Evolutionary conservation across 2,329 filamentous ascomycete genomes (phyloP), one percentile per base, ranked within the genome.

Genomic region (Lachnum nothofagi): DNA sequence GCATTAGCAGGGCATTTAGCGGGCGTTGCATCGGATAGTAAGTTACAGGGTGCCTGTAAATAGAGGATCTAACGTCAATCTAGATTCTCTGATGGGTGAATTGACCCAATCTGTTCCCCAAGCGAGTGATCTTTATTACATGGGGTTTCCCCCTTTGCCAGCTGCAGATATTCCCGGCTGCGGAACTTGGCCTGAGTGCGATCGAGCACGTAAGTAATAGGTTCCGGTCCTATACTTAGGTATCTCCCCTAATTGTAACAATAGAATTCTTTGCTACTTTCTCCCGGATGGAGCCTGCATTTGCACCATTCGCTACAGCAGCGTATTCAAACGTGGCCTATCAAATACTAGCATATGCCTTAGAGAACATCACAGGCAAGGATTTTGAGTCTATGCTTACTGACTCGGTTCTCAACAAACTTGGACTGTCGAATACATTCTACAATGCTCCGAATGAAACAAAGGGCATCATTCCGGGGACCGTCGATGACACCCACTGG

Each of bases 1-100:
- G 42, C 45, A 24, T 41, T 57, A 24, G 46, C 52, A 16, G 49
- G 46, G 38, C 48, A 54, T 24, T 42, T 52, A 33, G 48, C 52
- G 38, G 50, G 54, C 5, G 39, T 49, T 23, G 42, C 39, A 8
- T 25, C 37, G 17, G 47, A 50, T 5, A 47, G 51, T 50, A 46
- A 48, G 44, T 42, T 16, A 8, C 9, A 22, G 2, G 17, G 20
- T 2, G 14, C 24, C 25, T 12, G n/a, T 12, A 16, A 20, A 35
- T 7, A 27, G 10, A 23, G 2, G 3, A 5, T 37, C 9, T 31
- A 38, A 41, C 34, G 34, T 12, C 5, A 4, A 9, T 16, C 16
- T 37, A 37, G 34, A 16, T 37, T 37, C 34, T 4, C n/a, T 37
- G 19, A 37, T 37, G 34, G 34, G 34, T 4, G 34, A 37, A 12